Base-by-base conservation (phyloP, 495 filamentous ascomycete species). In the Trichoderma virens region DNA sequence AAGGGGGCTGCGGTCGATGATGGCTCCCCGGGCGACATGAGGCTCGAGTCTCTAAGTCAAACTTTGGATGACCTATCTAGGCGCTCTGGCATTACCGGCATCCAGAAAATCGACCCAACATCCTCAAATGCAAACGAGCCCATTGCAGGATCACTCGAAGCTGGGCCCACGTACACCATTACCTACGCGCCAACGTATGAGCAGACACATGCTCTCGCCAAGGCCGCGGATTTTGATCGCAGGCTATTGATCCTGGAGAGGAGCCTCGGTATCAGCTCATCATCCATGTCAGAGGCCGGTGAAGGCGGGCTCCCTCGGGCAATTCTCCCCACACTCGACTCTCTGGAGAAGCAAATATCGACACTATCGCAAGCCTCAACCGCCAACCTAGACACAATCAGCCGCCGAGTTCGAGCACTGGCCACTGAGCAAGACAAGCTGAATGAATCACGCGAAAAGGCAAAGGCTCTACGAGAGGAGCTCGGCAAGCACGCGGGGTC, bases 201-300 rank as follows among this genome's bases (percentile, higher is more conserved):
- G 59, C 78, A 86, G 67, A 84, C 78, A 11, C 85, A 87, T 70
- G 79, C 88, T 23, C 82, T 97, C 14, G 84, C 88, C 23, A 89
- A 90, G 70, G 90, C 91, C 6, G 90, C 92, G 28, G 90, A 93
- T 64, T 96, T 98, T 66, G 94, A 97, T 71, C 78, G 82, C 35
- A 87, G 94, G 5, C 81, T 99, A 3, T 77, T 88, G 0, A 70
- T 87, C 8, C 78, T 99, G 35, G 94, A 99, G 75, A 86, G 85
- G 60, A 83, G 87, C 2, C 84, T 98, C 59, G 95, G 95, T 18
- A 82, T 97, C 45, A 86, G 83, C 14, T 86, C 84, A 14, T 81
- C 86, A 6, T 80, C 83, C 5, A 83, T 90, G 66, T 83, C 89
- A 7, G 84, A 89, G 62, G 70, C 88, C 18, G 82, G 83, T 60